A percentile compares a stretch with the other conserved stretches of the same genome.
phyloP scores from a whole-genome alignment of 202 grass and related monocot genomes.

The Setaria italica region DNA sequence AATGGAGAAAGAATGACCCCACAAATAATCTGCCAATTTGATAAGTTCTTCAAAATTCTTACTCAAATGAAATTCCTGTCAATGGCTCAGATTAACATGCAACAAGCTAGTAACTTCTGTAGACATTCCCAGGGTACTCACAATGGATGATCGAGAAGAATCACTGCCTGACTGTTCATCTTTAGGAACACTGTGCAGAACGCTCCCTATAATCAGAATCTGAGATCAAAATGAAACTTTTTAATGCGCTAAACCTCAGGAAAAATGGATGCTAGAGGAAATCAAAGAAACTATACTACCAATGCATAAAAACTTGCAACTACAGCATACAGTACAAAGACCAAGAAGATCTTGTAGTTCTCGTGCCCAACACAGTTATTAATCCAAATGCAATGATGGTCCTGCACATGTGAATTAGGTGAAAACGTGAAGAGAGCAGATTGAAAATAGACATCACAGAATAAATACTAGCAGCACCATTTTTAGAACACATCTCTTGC shows the following conservation, averaged over 20 bases:
- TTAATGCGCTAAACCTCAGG: background rate
- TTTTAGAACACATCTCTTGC: slow-evolving; percentile 99
- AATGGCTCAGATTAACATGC: slow-evolving; percentile 29
- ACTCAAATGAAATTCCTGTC: slow-evolving; percentile 16
- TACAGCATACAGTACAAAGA: slow-evolving; percentile 90
- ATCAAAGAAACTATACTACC: slow-evolving; percentile 55
- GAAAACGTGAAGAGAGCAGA: slow-evolving; percentile 28
- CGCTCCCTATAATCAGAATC: slow-evolving; percentile 76
- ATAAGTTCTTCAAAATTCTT: slow-evolving; percentile 37
- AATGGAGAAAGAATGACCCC: slow-evolving; percentile 80
- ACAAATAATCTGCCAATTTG: slow-evolving; percentile 77
- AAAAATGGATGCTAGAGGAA: slow-evolving; percentile 34
- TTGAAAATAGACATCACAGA: slow-evolving; percentile 19
- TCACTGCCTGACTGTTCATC: slow-evolving; percentile 65
- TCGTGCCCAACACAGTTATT: slow-evolving; percentile 95
- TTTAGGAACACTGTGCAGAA: slow-evolving; percentile 61
- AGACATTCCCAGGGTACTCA: slow-evolving; percentile 55
- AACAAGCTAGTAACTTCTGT: slow-evolving; percentile 39
- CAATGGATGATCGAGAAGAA: slow-evolving; percentile 81
- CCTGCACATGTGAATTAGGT: slow-evolving; percentile 55
- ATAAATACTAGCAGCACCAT: slow-evolving; percentile 61
- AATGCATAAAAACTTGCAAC: slow-evolving; percentile 81
- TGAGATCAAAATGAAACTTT: slow-evolving; percentile 49
- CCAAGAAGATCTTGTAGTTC: slow-evolving; percentile 93
- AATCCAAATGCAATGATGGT: slow-evolving; percentile 98